Conservation (phyloP, 192 early-diverging fungal genomes). For the Phlyctochytrium arcticum region DNA sequence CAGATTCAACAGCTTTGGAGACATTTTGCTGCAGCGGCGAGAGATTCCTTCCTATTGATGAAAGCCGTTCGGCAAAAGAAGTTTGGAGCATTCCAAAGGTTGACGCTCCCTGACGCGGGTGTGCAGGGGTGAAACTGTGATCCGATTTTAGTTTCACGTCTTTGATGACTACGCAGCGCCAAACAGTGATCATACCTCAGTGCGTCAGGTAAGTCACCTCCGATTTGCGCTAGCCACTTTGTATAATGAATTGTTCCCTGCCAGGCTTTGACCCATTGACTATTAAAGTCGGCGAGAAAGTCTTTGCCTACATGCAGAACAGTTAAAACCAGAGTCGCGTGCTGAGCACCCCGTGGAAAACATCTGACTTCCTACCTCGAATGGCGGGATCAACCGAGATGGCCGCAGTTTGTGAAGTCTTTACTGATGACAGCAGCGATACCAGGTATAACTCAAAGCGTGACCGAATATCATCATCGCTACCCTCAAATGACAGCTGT, state of each 20-base stretch:
- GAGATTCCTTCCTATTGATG: slow-evolving; percentile 24
- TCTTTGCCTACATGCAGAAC: slow-evolving; percentile 37
- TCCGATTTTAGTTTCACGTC: not conserved
- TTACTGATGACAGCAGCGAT: slow-evolving; percentile 62
- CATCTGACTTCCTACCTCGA: not conserved
- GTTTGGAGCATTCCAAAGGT: slow-evolving; percentile 26
- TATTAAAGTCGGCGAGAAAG: slow-evolving; percentile 61
- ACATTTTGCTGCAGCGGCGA: slow-evolving; percentile 22
- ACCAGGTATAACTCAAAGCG: slow-evolving; percentile 73
- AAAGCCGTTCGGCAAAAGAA: slow-evolving; percentile 21
- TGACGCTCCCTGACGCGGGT: slow-evolving; percentile 40
- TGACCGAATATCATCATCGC: slow-evolving; percentile 72
- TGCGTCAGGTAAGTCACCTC: slow-evolving; percentile 1
- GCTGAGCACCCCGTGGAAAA: too few relatives aligned
- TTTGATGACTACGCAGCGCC: not conserved
- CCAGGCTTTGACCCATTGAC: slow-evolving; percentile 62
- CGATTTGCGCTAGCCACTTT: slow-evolving; percentile 54
- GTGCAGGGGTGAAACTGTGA: slow-evolving; percentile 27
- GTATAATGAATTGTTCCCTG: slow-evolving; percentile 61
- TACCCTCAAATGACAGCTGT: slow-evolving; percentile 67
- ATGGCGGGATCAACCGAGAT: slow-evolving; percentile 21
- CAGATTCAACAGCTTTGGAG: slow-evolving; percentile 1
- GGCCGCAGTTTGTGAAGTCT: slow-evolving; percentile 39
- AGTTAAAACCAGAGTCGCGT: too few relatives aligned
- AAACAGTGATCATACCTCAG: not conserved